Evolutionary conservation across 2,329 filamentous ascomycete genomes (phyloP), one percentile per base, ranked within the genome.

Genomic region (Cladosporium austrohemisphaericum): DNA sequence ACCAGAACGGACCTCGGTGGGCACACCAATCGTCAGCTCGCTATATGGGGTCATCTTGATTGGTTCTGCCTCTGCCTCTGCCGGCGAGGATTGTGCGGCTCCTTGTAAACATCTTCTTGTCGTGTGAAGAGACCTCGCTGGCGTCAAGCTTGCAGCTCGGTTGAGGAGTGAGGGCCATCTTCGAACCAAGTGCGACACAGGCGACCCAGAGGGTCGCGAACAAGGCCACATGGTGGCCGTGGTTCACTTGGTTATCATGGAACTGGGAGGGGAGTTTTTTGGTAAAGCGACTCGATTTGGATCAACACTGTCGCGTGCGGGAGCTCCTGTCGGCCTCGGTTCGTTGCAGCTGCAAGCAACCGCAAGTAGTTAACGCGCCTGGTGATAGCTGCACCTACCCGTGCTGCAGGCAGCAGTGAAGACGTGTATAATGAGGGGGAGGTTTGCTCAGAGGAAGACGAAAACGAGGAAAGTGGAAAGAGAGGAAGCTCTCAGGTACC

Each of bases 1-100:
- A 51, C 84, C 81, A 1, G 83, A 79, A 60, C 79, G 89, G n/a
- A 80, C 85, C 68, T 95, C 90, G 51, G 79, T 81, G 11, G 88
- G 88, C 3, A 93, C 80, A 51, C 89, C 89, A 40, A 95, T 81
- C 3, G 82, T 86, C 49, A 95, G 77, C 36, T 83, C 74, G 16
- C 78, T 72, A 66, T 90, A 94, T 0, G 88, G 86, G 18, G 61
- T 63, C 2, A 62, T 54, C 8, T 65, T 60, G 14, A 62, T 57
- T 5, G 57, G 51, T 7, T 60, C 55, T 3, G 55, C 41, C 16
- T 53, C 40, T n/a, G 18, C 31, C 7, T 49, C 35, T 9, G 38
- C 32, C 13, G 45, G 25, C 3, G 49, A 31, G 18, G 45, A 46
- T 29, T 52, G 25, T 4, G 52, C 25, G 7, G 55, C 57, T 49